Evolutionary conservation across 805 yeast species (phyloP), one percentile per base, ranked within the genome.

Genomic region (Lachancea fermentati): DNA sequence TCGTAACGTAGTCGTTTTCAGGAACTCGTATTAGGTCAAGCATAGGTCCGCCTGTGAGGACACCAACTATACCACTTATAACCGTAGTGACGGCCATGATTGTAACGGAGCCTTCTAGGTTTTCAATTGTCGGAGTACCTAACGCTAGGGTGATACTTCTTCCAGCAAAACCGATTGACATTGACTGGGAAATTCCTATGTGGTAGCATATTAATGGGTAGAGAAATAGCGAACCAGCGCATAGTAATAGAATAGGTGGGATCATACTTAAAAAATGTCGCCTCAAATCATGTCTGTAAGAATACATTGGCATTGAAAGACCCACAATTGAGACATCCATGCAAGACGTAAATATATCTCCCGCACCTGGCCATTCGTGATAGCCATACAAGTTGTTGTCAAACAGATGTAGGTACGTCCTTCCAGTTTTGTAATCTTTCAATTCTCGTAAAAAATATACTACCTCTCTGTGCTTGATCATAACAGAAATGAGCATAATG

Each of bases 271-370:
- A 60, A 47, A 78, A 79, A 51, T 82, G 81, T 37, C 69, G 68
- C 19, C 66, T 58, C 46, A 85, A 70, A 50, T 84, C 94, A 12
- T 61, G 62, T 36, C 93, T 63, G 60, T 82, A 84, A 6, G 82
- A 75, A 59, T 73, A 85, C 86, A 85, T 81, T 3, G 95, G 88
- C 37, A 85, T 62, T 16, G 89, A 75, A 32, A 85, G 66, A 1
- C 91, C 75, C 1, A 82, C 88, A 59, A 85, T 85, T 2, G 87
- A 76, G 6, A 82, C 72, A 52, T 84, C 93, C 82, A 85, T 79
- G 48, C 84, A 58, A 0, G 88, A 73, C 4, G 79, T 57, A 30
- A 85, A 68, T 13, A 85, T 67, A 54, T 85, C 94, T 2, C 95
- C 95, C 11, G 89, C 85, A 0, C 95, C 95, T 1, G 94, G 93